Percentiles rank a stretch among this genome's conserved stretches.
Conservation (phyloP, 177 flowering plant species). For the Vitis hybrid region DNA sequence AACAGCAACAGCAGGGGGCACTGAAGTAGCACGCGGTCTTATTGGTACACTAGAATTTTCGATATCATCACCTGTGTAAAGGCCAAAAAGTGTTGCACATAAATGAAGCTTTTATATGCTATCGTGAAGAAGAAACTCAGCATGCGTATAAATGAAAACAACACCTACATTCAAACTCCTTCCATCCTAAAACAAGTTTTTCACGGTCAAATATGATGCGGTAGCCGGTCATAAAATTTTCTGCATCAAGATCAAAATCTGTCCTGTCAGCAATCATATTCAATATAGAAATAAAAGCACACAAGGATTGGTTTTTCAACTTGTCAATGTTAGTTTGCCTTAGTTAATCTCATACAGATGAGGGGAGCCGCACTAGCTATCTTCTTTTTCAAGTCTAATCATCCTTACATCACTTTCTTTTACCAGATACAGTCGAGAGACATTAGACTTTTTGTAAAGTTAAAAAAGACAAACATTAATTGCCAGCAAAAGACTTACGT, state of each 20-base stretch:
- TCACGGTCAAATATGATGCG: constrained; percentile 58
- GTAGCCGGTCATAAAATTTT: constrained; percentile 68
- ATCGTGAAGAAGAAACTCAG: background rate
- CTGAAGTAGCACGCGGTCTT: constrained; percentile 15
- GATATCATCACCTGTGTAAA: constrained; percentile 32
- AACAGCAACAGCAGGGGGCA: constrained; percentile 38
- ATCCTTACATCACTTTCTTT: background rate
- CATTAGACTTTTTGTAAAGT: too few species aligned
- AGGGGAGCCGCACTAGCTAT: background rate
- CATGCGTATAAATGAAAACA: background rate
- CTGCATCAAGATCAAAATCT: constrained; percentile 27
- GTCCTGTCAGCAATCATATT: constrained; percentile 6
- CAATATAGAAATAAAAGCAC: background rate
- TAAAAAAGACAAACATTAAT: background rate
- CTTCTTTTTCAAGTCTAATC: background rate
- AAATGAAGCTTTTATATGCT: background rate
- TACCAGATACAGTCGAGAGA: too few species aligned
- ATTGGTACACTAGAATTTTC: constrained; percentile 20
- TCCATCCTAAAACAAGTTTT: constrained; percentile 56
- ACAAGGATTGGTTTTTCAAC: background rate
- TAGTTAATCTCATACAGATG: background rate
- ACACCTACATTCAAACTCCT: constrained; percentile 48
- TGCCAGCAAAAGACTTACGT: constrained; percentile 35
- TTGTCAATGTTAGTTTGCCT: background rate
- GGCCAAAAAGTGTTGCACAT: background rate